Conservation (phyloP, 768 basidiomycete genomes). For the Amanita rubescens region DNA sequence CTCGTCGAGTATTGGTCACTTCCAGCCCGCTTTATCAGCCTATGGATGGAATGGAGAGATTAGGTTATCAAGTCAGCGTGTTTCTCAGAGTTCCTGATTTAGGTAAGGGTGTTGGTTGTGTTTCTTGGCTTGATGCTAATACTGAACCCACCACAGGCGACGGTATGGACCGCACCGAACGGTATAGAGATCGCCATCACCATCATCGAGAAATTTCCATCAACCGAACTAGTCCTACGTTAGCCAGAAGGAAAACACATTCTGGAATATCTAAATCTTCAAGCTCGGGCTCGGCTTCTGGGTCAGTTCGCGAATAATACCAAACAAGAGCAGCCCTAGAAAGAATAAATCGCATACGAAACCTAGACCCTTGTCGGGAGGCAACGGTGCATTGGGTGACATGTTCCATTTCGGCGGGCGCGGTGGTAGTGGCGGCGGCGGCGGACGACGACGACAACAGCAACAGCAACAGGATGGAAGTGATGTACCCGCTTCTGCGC, state of each 20-base stretch:
- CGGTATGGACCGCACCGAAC: constrained; percentile 50
- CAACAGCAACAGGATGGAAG: too few species aligned
- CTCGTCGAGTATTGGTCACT: constrained; percentile 68
- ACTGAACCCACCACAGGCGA: constrained; percentile 26
- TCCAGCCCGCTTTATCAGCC: constrained; percentile 83
- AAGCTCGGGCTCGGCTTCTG: background rate
- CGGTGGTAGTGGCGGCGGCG: background rate
- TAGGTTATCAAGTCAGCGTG: constrained; percentile 71
- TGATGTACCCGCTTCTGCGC: background rate
- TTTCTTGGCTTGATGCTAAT: background rate
- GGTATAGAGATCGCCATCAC: constrained; percentile 20
- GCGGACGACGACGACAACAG: too few species aligned
- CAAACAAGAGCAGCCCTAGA: background rate
- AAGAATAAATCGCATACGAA: background rate
- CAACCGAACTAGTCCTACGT: background rate
- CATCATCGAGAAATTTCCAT: too few species aligned
- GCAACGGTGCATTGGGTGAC: background rate
- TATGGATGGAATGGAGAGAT: constrained; percentile 59
- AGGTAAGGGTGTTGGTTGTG: constrained; percentile 21
- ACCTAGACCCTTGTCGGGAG: background rate
- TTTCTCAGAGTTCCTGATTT: constrained; percentile 65
- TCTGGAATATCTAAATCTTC: constrained; percentile 6
- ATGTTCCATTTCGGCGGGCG: background rate
- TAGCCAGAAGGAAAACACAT: constrained; percentile 9
- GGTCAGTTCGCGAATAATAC: background rate